Evolutionary conservation across 2,329 filamentous ascomycete species (phyloP).

Genomic region (Mariannaea elegans): DNA sequence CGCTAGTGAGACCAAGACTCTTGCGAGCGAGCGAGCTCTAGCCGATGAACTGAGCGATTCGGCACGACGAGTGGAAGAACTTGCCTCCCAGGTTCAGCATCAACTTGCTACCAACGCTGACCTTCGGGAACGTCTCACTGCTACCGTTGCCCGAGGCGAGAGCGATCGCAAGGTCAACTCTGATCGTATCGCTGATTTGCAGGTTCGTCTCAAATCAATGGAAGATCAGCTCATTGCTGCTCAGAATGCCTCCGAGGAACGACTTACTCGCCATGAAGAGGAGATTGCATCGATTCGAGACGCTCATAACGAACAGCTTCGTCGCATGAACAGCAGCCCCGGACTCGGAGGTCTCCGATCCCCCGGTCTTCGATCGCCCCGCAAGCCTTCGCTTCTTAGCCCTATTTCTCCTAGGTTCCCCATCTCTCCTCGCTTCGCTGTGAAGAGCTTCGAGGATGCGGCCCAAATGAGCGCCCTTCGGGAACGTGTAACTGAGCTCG

Average conservation of each 20-base stretch:
- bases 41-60: slow-evolving; percentile 77
- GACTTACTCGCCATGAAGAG: slow-evolving; percentile 84
- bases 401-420: slow-evolving; percentile 49
- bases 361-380: slow-evolving; percentile 43
- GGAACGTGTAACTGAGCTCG: slow-evolving; percentile 82
- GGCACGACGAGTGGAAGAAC: slow-evolving; percentile 79
- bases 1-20: slow-evolving; percentile 62
- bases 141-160: slow-evolving; percentile 85
- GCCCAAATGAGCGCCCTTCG: slow-evolving; percentile 80
- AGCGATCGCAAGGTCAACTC: slow-evolving; percentile 82
- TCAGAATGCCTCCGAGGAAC: slow-evolving; percentile 87
- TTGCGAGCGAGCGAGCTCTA: slow-evolving; percentile 70
- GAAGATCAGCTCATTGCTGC: slow-evolving; percentile 86
- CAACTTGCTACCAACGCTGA: slow-evolving; percentile 82
- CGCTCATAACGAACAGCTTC: slow-evolving; percentile 78
- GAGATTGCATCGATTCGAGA: slow-evolving; percentile 81
- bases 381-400: slow-evolving; percentile 47
- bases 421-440: slow-evolving; percentile 56
- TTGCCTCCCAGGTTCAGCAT: slow-evolving; percentile 80
- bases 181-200: slow-evolving; percentile 83
- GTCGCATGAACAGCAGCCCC: slow-evolving; percentile 69
- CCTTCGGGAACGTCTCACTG: slow-evolving; percentile 78
- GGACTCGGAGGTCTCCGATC: slow-evolving; percentile 44
- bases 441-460: slow-evolving; percentile 76
- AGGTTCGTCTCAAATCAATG: slow-evolving; percentile 79